phyloP scores from a whole-genome alignment of 352 stramenopile genomes.

The Phytopythium chamaehyphon region DNA sequence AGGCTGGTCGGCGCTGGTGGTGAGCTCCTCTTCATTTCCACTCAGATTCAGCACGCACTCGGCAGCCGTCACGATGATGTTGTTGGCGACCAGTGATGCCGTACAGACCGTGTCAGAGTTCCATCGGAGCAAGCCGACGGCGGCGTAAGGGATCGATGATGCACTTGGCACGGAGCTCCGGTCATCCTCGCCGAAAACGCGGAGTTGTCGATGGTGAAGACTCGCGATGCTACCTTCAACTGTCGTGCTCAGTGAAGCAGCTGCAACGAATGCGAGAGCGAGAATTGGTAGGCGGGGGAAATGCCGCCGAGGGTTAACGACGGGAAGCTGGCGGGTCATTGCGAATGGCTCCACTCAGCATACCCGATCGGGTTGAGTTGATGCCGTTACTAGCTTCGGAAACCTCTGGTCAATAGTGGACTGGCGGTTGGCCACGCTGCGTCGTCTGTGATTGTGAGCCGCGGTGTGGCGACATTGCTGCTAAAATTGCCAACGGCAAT shows the following conservation, averaged over 20 bases:
- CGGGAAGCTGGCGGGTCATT: background rate
- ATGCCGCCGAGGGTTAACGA: background rate
- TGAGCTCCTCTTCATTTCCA: slow-evolving; percentile 32
- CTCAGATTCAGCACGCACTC: slow-evolving; percentile 44
- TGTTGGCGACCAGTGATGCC: slow-evolving; percentile 43
- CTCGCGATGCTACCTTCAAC: background rate
- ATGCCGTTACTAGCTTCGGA: no score
- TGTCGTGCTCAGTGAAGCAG: no score
- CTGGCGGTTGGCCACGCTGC: no score
- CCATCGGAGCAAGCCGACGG: slow-evolving; percentile 50
- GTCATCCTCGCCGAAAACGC: slow-evolving; percentile 42
- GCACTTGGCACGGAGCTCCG: slow-evolving; percentile 29
- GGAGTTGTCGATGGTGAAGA: slow-evolving; percentile 18
- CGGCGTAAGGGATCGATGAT: slow-evolving; percentile 42
- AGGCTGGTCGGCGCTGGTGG: slow-evolving; percentile 11
- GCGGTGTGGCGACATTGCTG: no score
- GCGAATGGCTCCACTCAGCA: background rate
- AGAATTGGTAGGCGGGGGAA: background rate
- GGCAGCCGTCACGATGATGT: slow-evolving; percentile 47
- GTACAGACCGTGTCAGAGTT: slow-evolving; percentile 42
- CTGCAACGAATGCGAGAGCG: background rate
- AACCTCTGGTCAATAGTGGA: no score
- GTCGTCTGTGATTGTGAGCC: no score
- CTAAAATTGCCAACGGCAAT: no score
- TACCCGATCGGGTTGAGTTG: background rate